Percentiles rank a stretch among this genome's conserved stretches.
These are phyloP conservation scores for Lactarius psammicola DNA, from an alignment of 768 basidiomycete genomes.

Conservation along the genomic window DNA sequence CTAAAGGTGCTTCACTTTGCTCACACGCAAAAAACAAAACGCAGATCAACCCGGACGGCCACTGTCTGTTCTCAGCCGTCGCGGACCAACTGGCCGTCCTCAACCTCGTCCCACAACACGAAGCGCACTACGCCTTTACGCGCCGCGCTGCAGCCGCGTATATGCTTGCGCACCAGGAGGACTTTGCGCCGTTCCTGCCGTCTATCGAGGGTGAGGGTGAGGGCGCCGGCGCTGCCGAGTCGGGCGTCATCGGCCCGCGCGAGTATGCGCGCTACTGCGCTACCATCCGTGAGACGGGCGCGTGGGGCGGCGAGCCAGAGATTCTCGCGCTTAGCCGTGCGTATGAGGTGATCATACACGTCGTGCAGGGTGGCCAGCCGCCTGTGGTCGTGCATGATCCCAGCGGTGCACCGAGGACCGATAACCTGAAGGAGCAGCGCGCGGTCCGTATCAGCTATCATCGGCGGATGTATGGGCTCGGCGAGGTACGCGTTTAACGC, in stretches of 20 bases:
- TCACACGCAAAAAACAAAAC: too few species aligned
- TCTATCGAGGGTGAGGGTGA: constrained; percentile 60
- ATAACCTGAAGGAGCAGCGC: constrained; percentile 38
- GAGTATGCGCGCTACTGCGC: constrained; percentile 75
- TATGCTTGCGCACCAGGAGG: constrained; percentile 77
- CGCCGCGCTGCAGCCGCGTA: constrained; percentile 76
- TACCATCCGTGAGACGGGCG: constrained; percentile 75
- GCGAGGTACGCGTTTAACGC: constrained; percentile 73
- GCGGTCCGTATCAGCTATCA: constrained; percentile 86
- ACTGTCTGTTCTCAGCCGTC: constrained; percentile 92
- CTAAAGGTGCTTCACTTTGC: too few species aligned
- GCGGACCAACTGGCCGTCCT: constrained; percentile 88
- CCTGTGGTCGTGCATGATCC: constrained; percentile 83
- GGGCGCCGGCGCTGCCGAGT: constrained; percentile 62
- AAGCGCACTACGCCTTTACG: constrained; percentile 59
- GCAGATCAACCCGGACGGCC: constrained; percentile 92
- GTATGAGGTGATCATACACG: constrained; percentile 83
- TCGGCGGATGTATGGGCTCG: constrained; percentile 89
- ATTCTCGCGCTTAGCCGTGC: constrained; percentile 83
- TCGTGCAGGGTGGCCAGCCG: constrained; percentile 81
- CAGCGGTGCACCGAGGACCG: constrained; percentile 35
- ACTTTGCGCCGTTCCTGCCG: constrained; percentile 92
- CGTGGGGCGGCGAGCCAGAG: constrained; percentile 98
- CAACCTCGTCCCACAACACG: constrained; percentile 53
- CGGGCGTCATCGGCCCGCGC: constrained; percentile 66